These are phyloP conservation scores for Isoetes taiwanensis DNA, from an alignment of 75 land plant genomes.

Conservation along the genomic window DNA sequence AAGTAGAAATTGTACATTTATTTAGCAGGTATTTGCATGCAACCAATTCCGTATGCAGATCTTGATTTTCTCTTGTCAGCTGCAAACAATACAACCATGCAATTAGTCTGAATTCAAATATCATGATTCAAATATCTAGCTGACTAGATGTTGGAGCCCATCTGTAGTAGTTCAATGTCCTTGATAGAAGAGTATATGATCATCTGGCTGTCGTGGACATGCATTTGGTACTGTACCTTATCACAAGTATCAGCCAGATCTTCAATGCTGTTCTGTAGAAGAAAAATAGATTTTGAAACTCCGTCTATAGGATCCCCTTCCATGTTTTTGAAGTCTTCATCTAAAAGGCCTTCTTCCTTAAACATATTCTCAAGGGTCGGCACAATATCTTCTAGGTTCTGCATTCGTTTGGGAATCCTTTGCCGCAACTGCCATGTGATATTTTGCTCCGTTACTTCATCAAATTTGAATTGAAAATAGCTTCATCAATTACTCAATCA, in stretches of 20 bases:
- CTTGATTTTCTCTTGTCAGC: background rate
- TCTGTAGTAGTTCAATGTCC: background rate
- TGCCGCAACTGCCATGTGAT: background rate
- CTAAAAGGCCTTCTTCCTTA: constrained; percentile 1
- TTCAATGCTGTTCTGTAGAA: background rate
- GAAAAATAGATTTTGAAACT: background rate
- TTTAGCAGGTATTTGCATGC: background rate
- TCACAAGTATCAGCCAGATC: background rate
- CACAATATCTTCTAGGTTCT: background rate
- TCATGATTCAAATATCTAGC: too few species aligned
- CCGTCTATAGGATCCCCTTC: background rate
- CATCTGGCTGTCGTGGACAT: background rate
- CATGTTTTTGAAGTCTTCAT: background rate
- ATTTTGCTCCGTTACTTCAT: background rate
- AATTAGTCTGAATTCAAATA: background rate
- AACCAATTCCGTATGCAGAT: background rate
- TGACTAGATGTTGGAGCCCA: background rate
- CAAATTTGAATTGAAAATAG: background rate
- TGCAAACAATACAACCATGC: background rate
- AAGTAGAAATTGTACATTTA: too few species aligned
- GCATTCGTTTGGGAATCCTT: background rate
- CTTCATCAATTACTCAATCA: background rate
- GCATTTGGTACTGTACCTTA: background rate
- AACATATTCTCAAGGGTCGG: background rate
- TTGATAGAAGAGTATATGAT: background rate